These are phyloP conservation scores for Schrenkiella parvula DNA, from an alignment of 345 rosid species.

Conservation along the genomic window DNA sequence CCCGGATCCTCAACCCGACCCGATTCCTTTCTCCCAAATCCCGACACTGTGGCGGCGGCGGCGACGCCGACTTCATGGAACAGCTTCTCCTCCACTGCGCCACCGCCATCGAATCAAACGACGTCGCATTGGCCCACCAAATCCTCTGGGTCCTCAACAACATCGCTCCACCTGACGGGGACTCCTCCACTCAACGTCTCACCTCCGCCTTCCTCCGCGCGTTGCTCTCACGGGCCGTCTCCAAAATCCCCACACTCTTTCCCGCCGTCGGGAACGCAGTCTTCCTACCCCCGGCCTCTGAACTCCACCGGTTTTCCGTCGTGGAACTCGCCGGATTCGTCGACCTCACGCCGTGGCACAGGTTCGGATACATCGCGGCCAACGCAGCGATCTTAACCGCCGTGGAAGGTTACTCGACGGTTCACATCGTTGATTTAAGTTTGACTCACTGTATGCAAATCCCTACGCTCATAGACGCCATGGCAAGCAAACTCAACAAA, in stretches of 20 bases:
- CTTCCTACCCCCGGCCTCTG: conserved; percentile 23
- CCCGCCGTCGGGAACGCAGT: conserved; percentile 10
- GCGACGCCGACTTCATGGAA: conserved; percentile 80
- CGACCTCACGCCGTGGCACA: conserved; percentile 92
- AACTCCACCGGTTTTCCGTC: conserved; percentile 64
- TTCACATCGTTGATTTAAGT: conserved; percentile 88
- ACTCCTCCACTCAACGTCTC: conserved; percentile 73
- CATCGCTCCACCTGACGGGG: conserved; percentile 78
- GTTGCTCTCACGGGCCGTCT: conserved; percentile 69
- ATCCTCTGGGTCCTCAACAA: conserved; percentile 89
- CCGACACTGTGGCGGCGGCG: conserved; percentile 31
- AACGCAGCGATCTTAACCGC: conserved; percentile 78
- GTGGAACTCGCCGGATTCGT: conserved; percentile 79
- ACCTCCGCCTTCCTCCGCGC: conserved; percentile 78
- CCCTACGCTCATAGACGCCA: conserved; percentile 82
- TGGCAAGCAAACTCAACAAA: conserved; percentile 44
- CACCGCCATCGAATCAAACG: conserved; percentile 75
- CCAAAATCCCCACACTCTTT: conserved; percentile 53
- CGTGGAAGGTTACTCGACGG: conserved; percentile 61
- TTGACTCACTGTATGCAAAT: conserved; percentile 96
- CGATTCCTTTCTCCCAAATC: conserved; percentile 46
- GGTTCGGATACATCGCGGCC: conserved; percentile 90
- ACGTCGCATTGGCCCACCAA: conserved; percentile 75
- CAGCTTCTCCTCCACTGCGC: conserved; percentile 87
- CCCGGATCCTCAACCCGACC: conserved; percentile 38